Percentiles rank a stretch among this genome's conserved stretches.
Conservation (phyloP, 495 filamentous ascomycete genomes). For the Penicillium subrubescens region DNA sequence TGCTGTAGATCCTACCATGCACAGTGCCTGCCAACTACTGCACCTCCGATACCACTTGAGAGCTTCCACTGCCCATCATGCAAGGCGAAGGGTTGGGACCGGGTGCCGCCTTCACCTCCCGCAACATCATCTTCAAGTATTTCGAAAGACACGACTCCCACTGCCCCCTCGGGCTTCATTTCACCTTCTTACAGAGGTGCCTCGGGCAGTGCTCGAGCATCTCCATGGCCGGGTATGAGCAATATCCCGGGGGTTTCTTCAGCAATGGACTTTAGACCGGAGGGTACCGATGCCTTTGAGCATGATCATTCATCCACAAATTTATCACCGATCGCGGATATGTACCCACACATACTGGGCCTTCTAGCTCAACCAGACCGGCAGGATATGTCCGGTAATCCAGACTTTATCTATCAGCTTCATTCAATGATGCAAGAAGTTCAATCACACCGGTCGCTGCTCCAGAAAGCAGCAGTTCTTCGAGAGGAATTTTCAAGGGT, state of each 20-base stretch:
- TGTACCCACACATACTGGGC: conserved; percentile 19
- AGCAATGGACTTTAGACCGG: background rate
- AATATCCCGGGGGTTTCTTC: background rate
- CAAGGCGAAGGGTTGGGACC: conserved; percentile 29
- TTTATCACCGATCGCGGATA: conserved; percentile 12
- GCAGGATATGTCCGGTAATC: background rate
- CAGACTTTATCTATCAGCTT: conserved; percentile 26
- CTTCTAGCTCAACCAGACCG: conserved; percentile 10
- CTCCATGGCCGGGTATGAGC: background rate
- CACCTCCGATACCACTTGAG: background rate
- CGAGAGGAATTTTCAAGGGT: conserved; percentile 25
- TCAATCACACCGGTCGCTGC: conserved; percentile 18
- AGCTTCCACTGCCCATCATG: conserved; percentile 34
- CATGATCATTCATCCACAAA: conserved; percentile 7
- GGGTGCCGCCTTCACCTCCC: conserved; percentile 18
- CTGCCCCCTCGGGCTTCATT: background rate
- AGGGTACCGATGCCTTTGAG: conserved; percentile 4
- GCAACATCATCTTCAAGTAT: conserved; percentile 10
- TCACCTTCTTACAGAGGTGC: conserved; percentile 4
- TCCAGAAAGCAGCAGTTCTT: conserved; percentile 21
- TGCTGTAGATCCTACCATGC: conserved; percentile 42
- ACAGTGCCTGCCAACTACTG: conserved; percentile 24
- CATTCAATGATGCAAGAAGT: conserved; percentile 27
- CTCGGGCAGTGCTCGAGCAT: background rate
- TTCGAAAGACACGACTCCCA: conserved; percentile 20